Percentiles rank a stretch among this genome's conserved stretches.
These are phyloP conservation scores for Neofusicoccum kwambonambiense DNA, from an alignment of 2,329 filamentous ascomycete genomes.

Conservation along the genomic window DNA sequence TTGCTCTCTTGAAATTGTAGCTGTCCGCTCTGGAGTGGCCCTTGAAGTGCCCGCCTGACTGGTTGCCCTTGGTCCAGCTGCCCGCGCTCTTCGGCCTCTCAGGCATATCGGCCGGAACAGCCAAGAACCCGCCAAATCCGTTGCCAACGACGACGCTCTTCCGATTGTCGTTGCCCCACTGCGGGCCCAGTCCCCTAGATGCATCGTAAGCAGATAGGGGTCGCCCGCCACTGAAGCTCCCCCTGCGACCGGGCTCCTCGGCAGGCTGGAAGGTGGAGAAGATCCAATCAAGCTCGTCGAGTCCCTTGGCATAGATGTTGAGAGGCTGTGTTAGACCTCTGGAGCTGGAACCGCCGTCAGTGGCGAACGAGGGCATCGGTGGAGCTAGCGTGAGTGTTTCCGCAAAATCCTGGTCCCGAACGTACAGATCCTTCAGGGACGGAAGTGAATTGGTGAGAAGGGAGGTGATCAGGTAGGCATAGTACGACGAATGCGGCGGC, in stretches of 20 bases:
- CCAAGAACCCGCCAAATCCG: constrained; percentile 65
- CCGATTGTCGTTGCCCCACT: constrained; percentile 60
- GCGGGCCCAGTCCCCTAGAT: constrained; percentile 49
- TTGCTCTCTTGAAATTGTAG: constrained; percentile 7
- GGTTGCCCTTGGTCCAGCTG: constrained; percentile 19
- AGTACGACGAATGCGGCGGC: constrained; percentile 62
- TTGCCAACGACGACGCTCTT: constrained; percentile 66
- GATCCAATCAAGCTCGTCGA: constrained; percentile 67
- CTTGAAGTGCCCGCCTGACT: background rate
- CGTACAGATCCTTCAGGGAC: constrained; percentile 73
- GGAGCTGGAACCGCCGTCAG: constrained; percentile 27
- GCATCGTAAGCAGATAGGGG: constrained; percentile 48
- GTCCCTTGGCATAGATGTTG: constrained; percentile 65
- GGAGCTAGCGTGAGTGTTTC: constrained; percentile 74
- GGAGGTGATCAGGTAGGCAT: constrained; percentile 81
- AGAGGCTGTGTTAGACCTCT: constrained; percentile 49
- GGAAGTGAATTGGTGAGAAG: constrained; percentile 75
- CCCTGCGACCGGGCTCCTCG: constrained; percentile 44
- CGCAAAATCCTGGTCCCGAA: constrained; percentile 79
- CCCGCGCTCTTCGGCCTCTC: constrained; percentile 37
- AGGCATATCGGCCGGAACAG: constrained; percentile 51
- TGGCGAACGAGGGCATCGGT: constrained; percentile 55
- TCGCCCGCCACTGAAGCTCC: constrained; percentile 38
- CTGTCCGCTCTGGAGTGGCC: constrained; percentile 2
- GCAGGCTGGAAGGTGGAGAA: constrained; percentile 59